Evolutionary conservation across 2,329 filamentous ascomycete species (phyloP).

Genomic region (Aureobasidium sp.): DNA sequence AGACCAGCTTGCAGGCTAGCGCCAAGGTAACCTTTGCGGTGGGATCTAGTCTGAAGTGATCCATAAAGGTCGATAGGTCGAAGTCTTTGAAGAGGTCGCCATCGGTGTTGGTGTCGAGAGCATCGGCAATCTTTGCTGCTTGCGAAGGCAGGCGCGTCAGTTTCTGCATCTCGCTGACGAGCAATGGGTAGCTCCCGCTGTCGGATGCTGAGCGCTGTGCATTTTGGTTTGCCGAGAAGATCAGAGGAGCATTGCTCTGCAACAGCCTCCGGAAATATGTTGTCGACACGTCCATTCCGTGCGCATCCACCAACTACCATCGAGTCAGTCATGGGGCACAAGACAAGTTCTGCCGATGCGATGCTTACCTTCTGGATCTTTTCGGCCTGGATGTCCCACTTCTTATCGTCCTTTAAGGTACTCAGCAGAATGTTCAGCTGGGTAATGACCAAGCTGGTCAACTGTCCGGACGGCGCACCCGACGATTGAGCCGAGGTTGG

Average conservation of each 20-base stretch:
- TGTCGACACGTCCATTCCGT: constrained; percentile 98
- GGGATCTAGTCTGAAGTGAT: constrained; percentile 89
- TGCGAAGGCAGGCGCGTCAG: constrained; percentile 72
- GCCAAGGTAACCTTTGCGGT: constrained; percentile 81
- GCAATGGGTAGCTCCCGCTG: constrained; percentile 72
- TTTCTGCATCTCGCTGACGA: constrained; percentile 79
- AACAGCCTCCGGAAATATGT: constrained; percentile 93
- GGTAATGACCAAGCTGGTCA: constrained; percentile 89
- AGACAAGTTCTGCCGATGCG: neutral
- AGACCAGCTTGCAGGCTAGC: constrained; percentile 77
- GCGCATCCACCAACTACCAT: constrained; percentile 80
- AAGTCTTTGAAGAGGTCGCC: constrained; percentile 95
- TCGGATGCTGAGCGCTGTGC: constrained; percentile 44
- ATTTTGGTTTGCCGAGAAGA: constrained; percentile 59
- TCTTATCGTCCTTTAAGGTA: constrained; percentile 92
- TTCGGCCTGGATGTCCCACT: constrained; percentile 87
- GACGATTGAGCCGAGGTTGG: constrained; percentile 35
- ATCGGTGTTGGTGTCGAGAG: constrained; percentile 71
- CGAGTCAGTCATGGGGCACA: neutral
- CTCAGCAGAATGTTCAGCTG: constrained; percentile 92
- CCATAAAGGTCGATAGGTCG: constrained; percentile 89
- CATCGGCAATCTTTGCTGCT: constrained; percentile 84
- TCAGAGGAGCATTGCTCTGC: constrained; percentile 80
- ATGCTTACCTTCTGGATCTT: constrained; percentile 77
- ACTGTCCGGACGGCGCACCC: constrained; percentile 39